A percentile compares a stretch with the other conserved stretches of the same genome.
Conservation (phyloP, 1,139 yeast genomes). For the Zhuliangozyma parablackwelliae region DNA sequence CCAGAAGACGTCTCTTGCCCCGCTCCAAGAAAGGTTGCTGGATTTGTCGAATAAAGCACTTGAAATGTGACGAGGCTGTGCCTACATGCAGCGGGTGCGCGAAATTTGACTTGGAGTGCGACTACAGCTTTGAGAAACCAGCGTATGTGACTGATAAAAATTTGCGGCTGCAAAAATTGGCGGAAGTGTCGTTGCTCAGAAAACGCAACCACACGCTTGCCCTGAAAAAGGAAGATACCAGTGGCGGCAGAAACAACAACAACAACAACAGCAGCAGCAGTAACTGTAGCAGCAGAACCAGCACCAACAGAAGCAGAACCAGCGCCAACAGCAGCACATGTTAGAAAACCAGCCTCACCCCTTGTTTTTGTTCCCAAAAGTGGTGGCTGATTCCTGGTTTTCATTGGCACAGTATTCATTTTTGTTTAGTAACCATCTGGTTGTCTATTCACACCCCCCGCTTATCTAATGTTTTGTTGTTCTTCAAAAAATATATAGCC, state of each 20-base stretch:
- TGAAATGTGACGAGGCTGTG: slow-evolving; percentile 42
- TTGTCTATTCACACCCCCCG: too few species aligned
- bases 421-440: too few species aligned
- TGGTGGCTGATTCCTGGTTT: too few species aligned
- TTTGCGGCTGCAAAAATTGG: slow-evolving; percentile 32
- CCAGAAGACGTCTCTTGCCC: slow-evolving; percentile 40
- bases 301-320: not conserved
- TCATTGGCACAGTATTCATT: too few species aligned
- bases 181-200: slow-evolving; percentile 28
- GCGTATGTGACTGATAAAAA: slow-evolving; percentile 36
- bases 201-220: slow-evolving; percentile 9
- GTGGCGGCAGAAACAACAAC: too few species aligned
- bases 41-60: slow-evolving; percentile 48
- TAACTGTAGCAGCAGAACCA: too few species aligned
- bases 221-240: too few species aligned
- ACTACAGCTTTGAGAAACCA: slow-evolving; percentile 40
- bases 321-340: too few species aligned
- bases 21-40: slow-evolving; percentile 46
- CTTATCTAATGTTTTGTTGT: too few species aligned
- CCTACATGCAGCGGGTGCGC: slow-evolving; percentile 38
- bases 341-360: slow-evolving; percentile 3
- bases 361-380: too few species aligned
- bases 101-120: slow-evolving; percentile 43
- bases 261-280: too few species aligned
- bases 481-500: too few species aligned